Conservation (phyloP, 257 asterid genomes). For the Jacaranda copaia region DNA sequence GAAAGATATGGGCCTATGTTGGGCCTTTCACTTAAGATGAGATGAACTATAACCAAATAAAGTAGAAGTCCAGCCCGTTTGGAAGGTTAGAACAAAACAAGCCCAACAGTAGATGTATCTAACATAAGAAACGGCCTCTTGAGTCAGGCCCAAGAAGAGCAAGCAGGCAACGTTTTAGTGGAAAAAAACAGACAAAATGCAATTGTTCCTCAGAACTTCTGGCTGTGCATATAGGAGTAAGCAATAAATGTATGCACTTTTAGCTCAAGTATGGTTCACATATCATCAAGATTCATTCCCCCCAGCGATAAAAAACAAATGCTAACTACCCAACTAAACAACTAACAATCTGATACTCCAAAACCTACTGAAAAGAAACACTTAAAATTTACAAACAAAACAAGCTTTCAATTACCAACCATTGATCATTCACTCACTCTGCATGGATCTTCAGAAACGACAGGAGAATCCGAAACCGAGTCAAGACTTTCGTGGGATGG, state of each 20-base stretch:
- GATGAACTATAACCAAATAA: no score
- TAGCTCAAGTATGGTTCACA: background rate
- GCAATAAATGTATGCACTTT: background rate
- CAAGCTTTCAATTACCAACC: background rate
- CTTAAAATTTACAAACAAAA: constrained; percentile 44
- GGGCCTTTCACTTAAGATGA: no score
- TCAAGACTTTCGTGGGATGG: constrained; percentile 63
- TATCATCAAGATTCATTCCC: background rate
- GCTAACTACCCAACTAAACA: background rate
- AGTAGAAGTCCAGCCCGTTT: no score
- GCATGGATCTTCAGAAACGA: constrained; percentile 63
- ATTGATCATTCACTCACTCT: constrained; percentile 64
- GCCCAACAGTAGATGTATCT: no score
- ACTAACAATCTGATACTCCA: background rate
- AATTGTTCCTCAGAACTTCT: background rate
- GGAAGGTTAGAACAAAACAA: no score
- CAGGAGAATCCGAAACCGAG: constrained; percentile 84
- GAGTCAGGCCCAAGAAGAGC: no score
- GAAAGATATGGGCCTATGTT: no score
- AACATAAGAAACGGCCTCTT: no score
- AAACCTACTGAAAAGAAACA: constrained; percentile 18
- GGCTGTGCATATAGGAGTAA: background rate
- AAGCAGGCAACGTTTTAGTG: background rate
- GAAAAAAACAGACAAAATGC: background rate
- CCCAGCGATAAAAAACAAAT: no score